Evolutionary conservation across 208 protist species (phyloP).

Genomic region (Leishmania gerbilli): DNA sequence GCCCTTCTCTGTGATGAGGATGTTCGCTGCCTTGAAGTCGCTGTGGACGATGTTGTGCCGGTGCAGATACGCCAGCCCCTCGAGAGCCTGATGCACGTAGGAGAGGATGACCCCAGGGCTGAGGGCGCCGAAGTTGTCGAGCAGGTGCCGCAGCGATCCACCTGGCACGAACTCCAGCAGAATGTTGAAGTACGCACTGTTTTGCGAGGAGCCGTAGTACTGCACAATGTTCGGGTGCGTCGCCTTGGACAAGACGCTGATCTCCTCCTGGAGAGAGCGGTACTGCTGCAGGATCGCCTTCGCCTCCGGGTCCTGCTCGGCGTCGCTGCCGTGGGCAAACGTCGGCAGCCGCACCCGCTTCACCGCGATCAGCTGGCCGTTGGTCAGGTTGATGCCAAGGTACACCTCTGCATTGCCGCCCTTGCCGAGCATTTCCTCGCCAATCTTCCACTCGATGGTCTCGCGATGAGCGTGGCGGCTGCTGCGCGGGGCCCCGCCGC

Average conservation of each 20-base stretch:
- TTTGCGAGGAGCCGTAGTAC: slow-evolving; percentile 89
- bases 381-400: slow-evolving; percentile 91
- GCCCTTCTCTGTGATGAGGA: slow-evolving; percentile 89
- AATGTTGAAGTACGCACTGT: slow-evolving; percentile 89
- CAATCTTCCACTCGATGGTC: slow-evolving; percentile 92
- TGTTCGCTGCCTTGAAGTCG: slow-evolving; percentile 92
- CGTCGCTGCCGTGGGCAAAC: slow-evolving; percentile 18
- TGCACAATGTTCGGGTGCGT: slow-evolving; percentile 91
- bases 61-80: slow-evolving; percentile 89
- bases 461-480: slow-evolving; percentile 48
- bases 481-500: slow-evolving; percentile 18
- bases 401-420: slow-evolving; percentile 90
- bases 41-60: slow-evolving; percentile 88
- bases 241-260: slow-evolving; percentile 89
- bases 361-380: slow-evolving; percentile 90
- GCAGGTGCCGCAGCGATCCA: slow-evolving; percentile 84
- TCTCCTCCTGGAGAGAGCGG: slow-evolving; percentile 86
- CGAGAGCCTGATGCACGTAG: slow-evolving; percentile 84
- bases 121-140: slow-evolving; percentile 91
- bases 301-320: slow-evolving; percentile 41
- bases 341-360: slow-evolving; percentile 85
- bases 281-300: slow-evolving; percentile 84
- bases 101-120: slow-evolving; percentile 78
- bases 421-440: slow-evolving; percentile 90
- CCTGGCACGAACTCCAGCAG: slow-evolving; percentile 92